Percentiles rank a stretch among this genome's conserved stretches.
Evolutionary conservation across 768 basidiomycete genomes (phyloP).

Genomic region (Tylopilus vinaceipallidus): DNA sequence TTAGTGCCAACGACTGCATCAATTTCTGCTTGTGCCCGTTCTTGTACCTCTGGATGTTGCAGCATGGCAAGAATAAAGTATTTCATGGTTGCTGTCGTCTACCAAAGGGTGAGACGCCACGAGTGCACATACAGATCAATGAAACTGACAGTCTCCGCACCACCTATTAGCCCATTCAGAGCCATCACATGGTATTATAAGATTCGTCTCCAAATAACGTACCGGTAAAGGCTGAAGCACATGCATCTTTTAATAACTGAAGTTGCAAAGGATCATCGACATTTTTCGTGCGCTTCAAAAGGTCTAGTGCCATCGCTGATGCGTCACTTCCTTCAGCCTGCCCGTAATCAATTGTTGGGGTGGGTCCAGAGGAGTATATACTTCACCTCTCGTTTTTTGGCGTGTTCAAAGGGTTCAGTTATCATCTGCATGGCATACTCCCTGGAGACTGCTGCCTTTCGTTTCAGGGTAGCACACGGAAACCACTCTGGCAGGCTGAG

Average conservation of each 20-base stretch:
- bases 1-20: slow-evolving; percentile 28
- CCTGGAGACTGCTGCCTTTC: slow-evolving; percentile 13
- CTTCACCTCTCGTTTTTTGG: slow-evolving; percentile 13
- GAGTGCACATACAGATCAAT: not conserved
- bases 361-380: not conserved
- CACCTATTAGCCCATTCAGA: slow-evolving; percentile 12
- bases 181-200: too few relatives aligned
- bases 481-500: slow-evolving; percentile 25
- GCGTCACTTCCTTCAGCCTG: slow-evolving; percentile 11
- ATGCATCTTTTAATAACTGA: slow-evolving; percentile 8
- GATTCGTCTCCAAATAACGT: not conserved
- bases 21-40: slow-evolving; percentile 30
- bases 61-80: slow-evolving; percentile 35
- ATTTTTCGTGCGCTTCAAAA: not conserved
- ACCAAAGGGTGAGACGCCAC: not conserved
- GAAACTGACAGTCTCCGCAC: slow-evolving; percentile 18
- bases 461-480: slow-evolving; percentile 28
- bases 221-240: slow-evolving; percentile 16
- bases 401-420: slow-evolving; percentile 18
- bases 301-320: slow-evolving; percentile 13
- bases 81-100: slow-evolving; percentile 12
- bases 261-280: slow-evolving; percentile 9
- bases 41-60: slow-evolving; percentile 31
- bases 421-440: slow-evolving; percentile 13
- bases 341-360: not conserved